Evolutionary conservation across 2,329 filamentous ascomycete genomes (phyloP).

Genomic region (Rhynchosporium agropyri): DNA sequence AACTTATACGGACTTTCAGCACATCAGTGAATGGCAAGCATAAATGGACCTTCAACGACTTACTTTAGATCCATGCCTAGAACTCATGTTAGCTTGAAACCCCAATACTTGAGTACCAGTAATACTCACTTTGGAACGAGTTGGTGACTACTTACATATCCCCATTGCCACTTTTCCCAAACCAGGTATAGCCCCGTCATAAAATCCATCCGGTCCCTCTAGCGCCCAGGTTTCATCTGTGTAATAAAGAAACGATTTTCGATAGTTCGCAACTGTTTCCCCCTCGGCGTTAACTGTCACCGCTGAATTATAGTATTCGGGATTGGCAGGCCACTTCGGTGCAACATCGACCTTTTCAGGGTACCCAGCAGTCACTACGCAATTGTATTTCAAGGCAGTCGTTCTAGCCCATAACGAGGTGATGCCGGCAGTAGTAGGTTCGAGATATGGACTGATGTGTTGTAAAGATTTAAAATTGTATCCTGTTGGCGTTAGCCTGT

Average conservation of each 20-base stretch:
- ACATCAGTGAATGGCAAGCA: neutral
- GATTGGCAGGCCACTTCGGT: conserved; percentile 50
- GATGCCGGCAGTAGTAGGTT: conserved; percentile 66
- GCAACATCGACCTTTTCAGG: conserved; percentile 66
- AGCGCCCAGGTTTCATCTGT: conserved; percentile 65
- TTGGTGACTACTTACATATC: conserved; percentile 53
- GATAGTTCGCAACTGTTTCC: conserved; percentile 61
- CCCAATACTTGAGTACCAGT: neutral
- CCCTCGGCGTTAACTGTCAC: conserved; percentile 61
- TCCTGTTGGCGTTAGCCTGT: conserved; percentile 51
- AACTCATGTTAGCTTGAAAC: neutral
- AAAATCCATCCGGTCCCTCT: conserved; percentile 57
- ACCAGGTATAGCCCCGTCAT: conserved; percentile 47
- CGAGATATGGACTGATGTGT: conserved; percentile 70
- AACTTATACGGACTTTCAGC: conserved; percentile 52
- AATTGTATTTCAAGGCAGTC: conserved; percentile 66
- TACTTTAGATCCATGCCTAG: conserved; percentile 63
- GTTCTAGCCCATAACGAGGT: conserved; percentile 72
- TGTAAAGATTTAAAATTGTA: conserved; percentile 76
- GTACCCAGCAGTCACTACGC: conserved; percentile 72
- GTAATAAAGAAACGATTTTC: conserved; percentile 61
- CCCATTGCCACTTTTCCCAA: conserved; percentile 59
- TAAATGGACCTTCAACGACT: neutral
- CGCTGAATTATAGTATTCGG: conserved; percentile 58
- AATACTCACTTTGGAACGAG: conserved; percentile 18